Base-by-base conservation (phyloP, 139 green algal genomes). In the Micractinium sp. region DNA sequence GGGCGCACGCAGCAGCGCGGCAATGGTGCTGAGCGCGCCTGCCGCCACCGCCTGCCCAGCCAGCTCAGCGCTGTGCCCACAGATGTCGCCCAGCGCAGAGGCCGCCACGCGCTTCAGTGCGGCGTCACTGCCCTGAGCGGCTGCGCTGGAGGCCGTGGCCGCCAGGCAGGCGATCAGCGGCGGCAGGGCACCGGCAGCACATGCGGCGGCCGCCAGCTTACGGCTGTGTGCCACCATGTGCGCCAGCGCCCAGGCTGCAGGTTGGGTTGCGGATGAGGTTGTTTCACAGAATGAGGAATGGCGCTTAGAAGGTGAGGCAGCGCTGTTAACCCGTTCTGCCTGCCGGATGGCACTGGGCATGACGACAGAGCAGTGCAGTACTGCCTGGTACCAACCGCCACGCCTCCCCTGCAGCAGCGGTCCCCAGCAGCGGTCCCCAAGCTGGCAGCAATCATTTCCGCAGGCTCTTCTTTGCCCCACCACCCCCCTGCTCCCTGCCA, bases 161-260 rank as follows among this genome's bases (percentile, higher is more conserved):
- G 12, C n/a, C 82, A 91, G 67, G 69, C 88, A 91, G 76, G n/a
- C 66, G 18, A 89, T 33, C 88, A 91, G 82, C 12, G 23, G 31
- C 23, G 29, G 31, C 69, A 91, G 63, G 15, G 31, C 61, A 23
- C 74, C 79, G 3, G 77, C 79, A 5, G 16, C 5, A 20, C 63
- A 66, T 35, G 38, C 39, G 3, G 29, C 4, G 0, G 31, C 79
- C 0, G 88, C 79, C 75, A 87, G 79, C 39, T 89, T 63, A 4
- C 31, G 7, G 31, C 25, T 35, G 71, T 87, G 88, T 3, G n/a
- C 63, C 31, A 39, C 66, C 5, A 75, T 31, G 41, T 67, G 36
- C 15, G 85, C 88, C n/a, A 91, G 41, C 29, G 85, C 36, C 88
- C 81, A 91, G 4, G 61, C 79, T 87, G 88, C 88, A 73, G 67